These are phyloP conservation scores for Boletus tomentosulus DNA, from an alignment of 768 basidiomycete species.

Conservation along the genomic window DNA sequence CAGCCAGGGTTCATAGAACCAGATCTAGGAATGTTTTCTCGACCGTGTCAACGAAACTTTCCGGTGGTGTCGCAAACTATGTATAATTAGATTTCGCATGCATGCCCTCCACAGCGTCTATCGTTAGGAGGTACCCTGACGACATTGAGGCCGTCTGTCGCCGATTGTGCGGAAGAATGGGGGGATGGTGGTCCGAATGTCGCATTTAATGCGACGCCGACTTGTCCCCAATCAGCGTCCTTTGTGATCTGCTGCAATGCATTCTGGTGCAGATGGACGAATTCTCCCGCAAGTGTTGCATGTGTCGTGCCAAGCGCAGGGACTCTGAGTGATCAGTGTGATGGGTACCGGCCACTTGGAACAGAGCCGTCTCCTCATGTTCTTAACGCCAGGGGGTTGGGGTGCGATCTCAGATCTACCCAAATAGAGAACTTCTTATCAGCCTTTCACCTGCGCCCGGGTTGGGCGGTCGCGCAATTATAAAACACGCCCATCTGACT, in stretches of 20 bases:
- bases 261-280: constrained; percentile 9
- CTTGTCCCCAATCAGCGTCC: constrained; percentile 21
- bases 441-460: constrained; percentile 19
- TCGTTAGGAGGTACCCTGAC: constrained; percentile 6
- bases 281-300: constrained; percentile 8
- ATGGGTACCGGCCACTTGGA: constrained; percentile 2
- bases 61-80: constrained; percentile 9
- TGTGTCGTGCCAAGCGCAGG: constrained; percentile 5
- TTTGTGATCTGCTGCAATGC: constrained; percentile 24
- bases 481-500: constrained; percentile 20
- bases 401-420: constrained; percentile 24
- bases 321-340: not conserved
- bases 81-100: constrained; percentile 14
- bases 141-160: constrained; percentile 16
- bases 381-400: constrained; percentile 19
- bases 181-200: constrained; percentile 3
- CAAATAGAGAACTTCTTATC: constrained; percentile 22
- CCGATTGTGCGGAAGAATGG: constrained; percentile 20
- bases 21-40: constrained; percentile 6
- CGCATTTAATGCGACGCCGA: constrained; percentile 24
- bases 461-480: constrained; percentile 2
- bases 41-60: constrained; percentile 9
- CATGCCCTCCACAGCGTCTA: constrained; percentile 10
- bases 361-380: constrained; percentile 14
- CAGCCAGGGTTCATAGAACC: constrained; percentile 7